Evolutionary conservation across 2,329 filamentous ascomycete species (phyloP).

Genomic region (Trichoderma brevicompactum): DNA sequence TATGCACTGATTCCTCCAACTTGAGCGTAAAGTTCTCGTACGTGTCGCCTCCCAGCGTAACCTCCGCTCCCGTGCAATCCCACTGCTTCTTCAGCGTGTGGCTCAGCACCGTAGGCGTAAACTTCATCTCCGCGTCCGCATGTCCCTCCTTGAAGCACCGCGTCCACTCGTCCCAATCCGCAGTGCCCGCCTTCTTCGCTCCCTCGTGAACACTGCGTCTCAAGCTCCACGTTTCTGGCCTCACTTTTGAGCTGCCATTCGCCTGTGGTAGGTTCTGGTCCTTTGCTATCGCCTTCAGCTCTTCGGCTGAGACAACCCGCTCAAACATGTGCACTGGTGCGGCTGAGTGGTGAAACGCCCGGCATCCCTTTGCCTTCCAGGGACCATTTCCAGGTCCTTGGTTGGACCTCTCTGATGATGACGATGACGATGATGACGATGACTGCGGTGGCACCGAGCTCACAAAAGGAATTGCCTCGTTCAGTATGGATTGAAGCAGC

Average conservation of each 20-base stretch:
- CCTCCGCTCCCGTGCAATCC: constrained; percentile 50
- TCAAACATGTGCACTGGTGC: constrained; percentile 59
- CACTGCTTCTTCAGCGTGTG: constrained; percentile 48
- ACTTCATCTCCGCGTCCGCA: constrained; percentile 47
- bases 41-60: constrained; percentile 43
- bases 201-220: constrained; percentile 66
- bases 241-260: constrained; percentile 30
- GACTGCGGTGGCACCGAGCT: constrained; percentile 50
- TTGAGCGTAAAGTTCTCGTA: constrained; percentile 56
- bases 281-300: constrained; percentile 47
- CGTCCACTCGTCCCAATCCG: constrained; percentile 67
- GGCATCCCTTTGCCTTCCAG: constrained; percentile 58
- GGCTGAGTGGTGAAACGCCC: constrained; percentile 53
- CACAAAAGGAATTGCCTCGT: constrained; percentile 65
- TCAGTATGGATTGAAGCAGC: constrained; percentile 58
- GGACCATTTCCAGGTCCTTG: constrained; percentile 22
- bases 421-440: constrained; percentile 31
- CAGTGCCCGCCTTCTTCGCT: constrained; percentile 55
- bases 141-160: constrained; percentile 58
- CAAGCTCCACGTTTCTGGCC: constrained; percentile 64
- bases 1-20: constrained; percentile 69
- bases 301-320: constrained; percentile 51
- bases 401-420: constrained; percentile 14
- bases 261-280: constrained; percentile 40
- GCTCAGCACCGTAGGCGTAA: constrained; percentile 46